Evolutionary conservation across 208 protist genomes (phyloP).

Genomic region (Leptomonas pyrrhocoris): DNA sequence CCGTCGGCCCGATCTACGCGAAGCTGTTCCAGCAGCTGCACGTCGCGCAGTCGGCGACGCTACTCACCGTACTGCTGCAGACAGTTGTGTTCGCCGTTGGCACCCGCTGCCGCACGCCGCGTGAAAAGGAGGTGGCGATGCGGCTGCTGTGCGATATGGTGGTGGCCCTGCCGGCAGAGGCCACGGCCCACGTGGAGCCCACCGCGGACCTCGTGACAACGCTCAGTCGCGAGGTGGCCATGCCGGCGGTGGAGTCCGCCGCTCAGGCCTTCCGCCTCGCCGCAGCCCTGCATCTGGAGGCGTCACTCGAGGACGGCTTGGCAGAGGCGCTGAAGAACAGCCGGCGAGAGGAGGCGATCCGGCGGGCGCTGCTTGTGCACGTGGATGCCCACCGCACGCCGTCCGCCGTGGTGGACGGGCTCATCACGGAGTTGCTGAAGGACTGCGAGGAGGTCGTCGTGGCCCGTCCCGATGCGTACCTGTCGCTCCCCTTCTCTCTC

Average conservation of each 20-base stretch:
- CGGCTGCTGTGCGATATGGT: constrained; percentile 57
- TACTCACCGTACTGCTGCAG: constrained; percentile 48
- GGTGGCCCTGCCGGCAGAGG: constrained; percentile 29
- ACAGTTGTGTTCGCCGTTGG: constrained; percentile 50
- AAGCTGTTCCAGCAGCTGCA: constrained; percentile 46
- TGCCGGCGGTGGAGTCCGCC: constrained; percentile 64
- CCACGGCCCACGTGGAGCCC: constrained; percentile 7
- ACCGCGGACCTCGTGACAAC: constrained; percentile 40
- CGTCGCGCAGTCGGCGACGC: constrained; percentile 8
- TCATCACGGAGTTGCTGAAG: constrained; percentile 54
- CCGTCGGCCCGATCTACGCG: constrained; percentile 48
- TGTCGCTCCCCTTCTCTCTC: constrained; percentile 61
- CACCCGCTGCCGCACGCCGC: constrained; percentile 65
- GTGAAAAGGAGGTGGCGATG: constrained; percentile 79
- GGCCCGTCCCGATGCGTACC: constrained; percentile 82
- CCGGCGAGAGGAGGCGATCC: constrained; percentile 58
- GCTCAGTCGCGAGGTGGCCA: constrained; percentile 67
- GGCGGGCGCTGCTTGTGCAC: constrained; percentile 72
- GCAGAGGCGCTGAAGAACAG: constrained; percentile 52
- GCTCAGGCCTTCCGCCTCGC: constrained; percentile 65
- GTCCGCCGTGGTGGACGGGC: constrained; percentile 35
- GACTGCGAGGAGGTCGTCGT: constrained; percentile 82
- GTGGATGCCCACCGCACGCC: constrained; percentile 46
- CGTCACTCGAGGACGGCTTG: constrained; percentile 56
- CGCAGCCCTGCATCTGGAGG: constrained; percentile 46